phyloP scores from a whole-genome alignment of 108 stramenopile species.

The Cyclostephanos invisitatus region DNA sequence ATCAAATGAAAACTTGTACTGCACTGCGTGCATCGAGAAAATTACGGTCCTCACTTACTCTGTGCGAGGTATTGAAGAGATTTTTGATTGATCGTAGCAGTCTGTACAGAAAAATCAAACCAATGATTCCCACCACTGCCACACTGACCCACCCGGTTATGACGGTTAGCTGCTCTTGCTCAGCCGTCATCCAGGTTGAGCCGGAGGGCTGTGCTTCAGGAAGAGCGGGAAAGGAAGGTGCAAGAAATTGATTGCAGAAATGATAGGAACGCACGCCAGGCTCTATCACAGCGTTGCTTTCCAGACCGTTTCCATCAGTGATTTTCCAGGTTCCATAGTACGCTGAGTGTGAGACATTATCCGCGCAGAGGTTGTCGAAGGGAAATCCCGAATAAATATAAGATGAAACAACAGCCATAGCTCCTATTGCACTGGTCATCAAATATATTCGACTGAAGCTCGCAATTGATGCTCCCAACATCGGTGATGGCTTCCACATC shows the following conservation, averaged over 20 bases:
- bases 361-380: slow-evolving; percentile 81
- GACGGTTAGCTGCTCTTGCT: slow-evolving; percentile 63
- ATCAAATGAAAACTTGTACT: background rate
- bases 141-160: slow-evolving; percentile 68
- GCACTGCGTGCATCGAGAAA: background rate
- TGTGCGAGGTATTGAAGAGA: slow-evolving; percentile 40
- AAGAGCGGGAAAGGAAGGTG: slow-evolving; percentile 57
- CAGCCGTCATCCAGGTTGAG: slow-evolving; percentile 72
- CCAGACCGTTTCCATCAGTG: slow-evolving; percentile 33
- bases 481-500: slow-evolving; percentile 77
- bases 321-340: slow-evolving; percentile 52
- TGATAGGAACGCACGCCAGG: slow-evolving; percentile 48
- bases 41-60: slow-evolving; percentile 16
- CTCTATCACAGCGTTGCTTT: slow-evolving; percentile 26
- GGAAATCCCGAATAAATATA: slow-evolving; percentile 85
- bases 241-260: slow-evolving; percentile 48
- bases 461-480: slow-evolving; percentile 65
- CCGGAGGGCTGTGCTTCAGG: slow-evolving; percentile 52
- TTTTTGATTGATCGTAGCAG: slow-evolving; percentile 23
- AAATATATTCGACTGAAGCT: slow-evolving; percentile 76
- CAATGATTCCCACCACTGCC: slow-evolving; percentile 39
- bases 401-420: slow-evolving; percentile 71
- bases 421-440: slow-evolving; percentile 60
- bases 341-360: slow-evolving; percentile 46
- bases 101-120: slow-evolving; percentile 35